Percentiles rank a stretch among this genome's conserved stretches.
These are phyloP conservation scores for Chrysophaeum taylorii DNA, from an alignment of 352 stramenopile genomes.

Conservation along the genomic window DNA sequence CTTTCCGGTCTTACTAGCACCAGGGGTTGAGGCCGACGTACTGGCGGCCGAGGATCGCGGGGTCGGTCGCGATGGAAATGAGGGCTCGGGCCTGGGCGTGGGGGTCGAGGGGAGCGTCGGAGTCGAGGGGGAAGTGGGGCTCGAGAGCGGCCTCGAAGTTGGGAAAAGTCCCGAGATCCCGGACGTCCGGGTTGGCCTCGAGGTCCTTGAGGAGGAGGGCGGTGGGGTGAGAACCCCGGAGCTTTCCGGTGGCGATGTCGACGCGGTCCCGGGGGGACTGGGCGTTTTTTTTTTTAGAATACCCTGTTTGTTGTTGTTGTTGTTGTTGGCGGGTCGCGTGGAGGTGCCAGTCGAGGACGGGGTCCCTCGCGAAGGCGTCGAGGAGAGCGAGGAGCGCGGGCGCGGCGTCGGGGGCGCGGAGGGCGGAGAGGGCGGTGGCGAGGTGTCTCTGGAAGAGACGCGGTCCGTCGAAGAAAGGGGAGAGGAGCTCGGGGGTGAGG, in stretches of 20 bases:
- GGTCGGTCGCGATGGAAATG: conserved; percentile 59
- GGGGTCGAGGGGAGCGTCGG: background rate
- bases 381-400: background rate
- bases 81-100: conserved; percentile 62
- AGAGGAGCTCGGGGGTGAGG: conserved; percentile 59
- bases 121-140: background rate
- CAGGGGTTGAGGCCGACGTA: conserved; percentile 30
- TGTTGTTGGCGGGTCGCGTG: no score
- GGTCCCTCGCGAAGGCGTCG: conserved; percentile 5
- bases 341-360: conserved; percentile 3
- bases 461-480: background rate
- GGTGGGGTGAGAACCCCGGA: background rate
- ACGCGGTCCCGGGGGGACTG: background rate
- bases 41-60: conserved; percentile 51
- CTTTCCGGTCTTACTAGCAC: no score
- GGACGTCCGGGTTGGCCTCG: background rate
- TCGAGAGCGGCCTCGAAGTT: background rate
- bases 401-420: background rate
- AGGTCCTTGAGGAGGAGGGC: background rate
- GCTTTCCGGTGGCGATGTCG: background rate
- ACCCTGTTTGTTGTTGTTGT: no score
- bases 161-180: background rate
- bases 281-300: background rate
- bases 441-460: background rate
- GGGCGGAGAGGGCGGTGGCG: background rate